Evolutionary conservation across 306 rosid genomes (phyloP).

Genomic region (Fragaria iinumae): DNA sequence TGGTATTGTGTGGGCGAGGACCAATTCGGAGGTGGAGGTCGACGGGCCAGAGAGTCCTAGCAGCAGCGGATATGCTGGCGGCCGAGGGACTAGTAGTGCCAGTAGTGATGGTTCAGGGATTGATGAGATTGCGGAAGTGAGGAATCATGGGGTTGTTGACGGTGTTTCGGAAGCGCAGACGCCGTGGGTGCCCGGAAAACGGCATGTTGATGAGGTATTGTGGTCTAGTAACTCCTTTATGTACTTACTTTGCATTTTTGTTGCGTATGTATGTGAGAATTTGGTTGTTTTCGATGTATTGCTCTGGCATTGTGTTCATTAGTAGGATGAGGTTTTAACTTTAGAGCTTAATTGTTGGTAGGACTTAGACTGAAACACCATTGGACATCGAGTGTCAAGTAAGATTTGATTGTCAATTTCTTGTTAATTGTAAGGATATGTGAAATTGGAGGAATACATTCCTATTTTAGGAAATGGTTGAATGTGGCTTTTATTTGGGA

Average conservation of each 20-base stretch:
- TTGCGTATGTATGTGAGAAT: background rate
- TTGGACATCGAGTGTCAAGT: background rate
- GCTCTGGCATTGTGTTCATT: background rate
- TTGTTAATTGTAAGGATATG: background rate
- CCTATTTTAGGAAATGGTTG: background rate
- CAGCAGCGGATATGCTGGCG: slow-evolving; percentile 91
- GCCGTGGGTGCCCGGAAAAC: slow-evolving; percentile 58
- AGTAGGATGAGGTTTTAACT: background rate
- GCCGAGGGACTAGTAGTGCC: slow-evolving; percentile 67
- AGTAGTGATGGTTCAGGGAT: slow-evolving; percentile 45
- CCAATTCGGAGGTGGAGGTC: slow-evolving; percentile 53
- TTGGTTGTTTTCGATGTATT: background rate
- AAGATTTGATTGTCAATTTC: background rate
- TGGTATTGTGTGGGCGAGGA: slow-evolving; percentile 43
- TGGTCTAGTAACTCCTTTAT: background rate
- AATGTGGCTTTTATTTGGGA: background rate
- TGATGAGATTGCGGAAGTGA: slow-evolving; percentile 47
- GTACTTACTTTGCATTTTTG: background rate
- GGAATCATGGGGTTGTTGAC: slow-evolving; percentile 37
- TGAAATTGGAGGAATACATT: background rate
- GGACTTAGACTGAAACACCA: background rate
- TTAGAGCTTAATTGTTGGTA: background rate
- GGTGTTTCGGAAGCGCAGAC: slow-evolving; percentile 41
- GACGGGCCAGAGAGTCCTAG: slow-evolving; percentile 67
- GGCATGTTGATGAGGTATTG: slow-evolving; percentile 68